Evolutionary conservation across 129 eudicot genomes (phyloP), one percentile per base, ranked within the genome.

Genomic region (Pulicaria dysenterica): DNA sequence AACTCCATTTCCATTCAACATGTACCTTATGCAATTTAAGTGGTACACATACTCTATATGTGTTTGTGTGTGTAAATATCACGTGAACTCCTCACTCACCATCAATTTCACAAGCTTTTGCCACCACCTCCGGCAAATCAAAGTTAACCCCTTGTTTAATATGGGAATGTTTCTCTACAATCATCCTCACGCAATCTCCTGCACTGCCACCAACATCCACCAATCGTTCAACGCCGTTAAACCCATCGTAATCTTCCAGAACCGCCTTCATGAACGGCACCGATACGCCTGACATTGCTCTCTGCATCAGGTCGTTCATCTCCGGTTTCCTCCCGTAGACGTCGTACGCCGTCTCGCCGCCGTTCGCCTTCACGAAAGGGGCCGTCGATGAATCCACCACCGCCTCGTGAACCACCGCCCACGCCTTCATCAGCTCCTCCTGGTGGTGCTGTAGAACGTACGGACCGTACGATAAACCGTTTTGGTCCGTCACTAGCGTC

Each of bases 201-300:
- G 82, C 84, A 66, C 86, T 85, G 1, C 89, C 86, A 59, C 89
- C 86, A 24, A 85, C 86, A 81, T 85, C 89, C 24, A 85, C 89
- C 76, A 85, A 39, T 48, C 76, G 73, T 37, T 69, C 69, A n/a
- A 85, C 70, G 10, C 81, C 83, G 0, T 80, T 13, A 31, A 85
- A 85, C 14, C 89, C 89, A 59, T 85, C 86, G 48, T 78, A 85
- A 7, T 69, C 62, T 0, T 68, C 77, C 46, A 81, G 9, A 41
- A 85, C 55, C 61, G 68, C 72, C 73, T 76, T 75, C 80, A 85
- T 81, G 41, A 85, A 75, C 43, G 86, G 86, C 56, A 81, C 84
- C 0, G 89, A 74, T 6, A 85, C 76, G 19, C 89, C 86, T 2
- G 86, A 83, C 89, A 85, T 85, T 24, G 84, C 89, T 40, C 4